Percentiles rank a stretch among this genome's conserved stretches.
These are phyloP conservation scores for Fusarium goolgardi DNA, from an alignment of 2,329 filamentous ascomycete species.

Conservation along the genomic window DNA sequence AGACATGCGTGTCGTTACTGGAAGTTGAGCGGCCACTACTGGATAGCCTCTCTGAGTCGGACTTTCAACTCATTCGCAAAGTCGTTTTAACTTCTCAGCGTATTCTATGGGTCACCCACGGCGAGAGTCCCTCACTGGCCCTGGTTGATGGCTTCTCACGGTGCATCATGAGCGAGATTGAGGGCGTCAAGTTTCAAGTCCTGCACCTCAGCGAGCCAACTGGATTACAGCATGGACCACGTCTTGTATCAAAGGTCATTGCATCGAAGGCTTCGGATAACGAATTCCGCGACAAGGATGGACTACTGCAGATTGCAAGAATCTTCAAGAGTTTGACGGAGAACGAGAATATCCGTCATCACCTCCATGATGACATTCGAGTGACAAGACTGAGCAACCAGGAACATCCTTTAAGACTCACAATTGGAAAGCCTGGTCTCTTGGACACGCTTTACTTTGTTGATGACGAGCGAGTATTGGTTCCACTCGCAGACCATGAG, in stretches of 20 bases:
- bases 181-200: background rate
- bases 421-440: background rate
- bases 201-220: background rate
- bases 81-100: background rate
- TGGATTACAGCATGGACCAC: background rate
- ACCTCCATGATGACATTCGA: background rate
- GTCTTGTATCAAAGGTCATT: background rate
- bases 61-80: background rate
- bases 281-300: background rate
- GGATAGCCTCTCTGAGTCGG: background rate
- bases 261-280: background rate
- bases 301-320: background rate
- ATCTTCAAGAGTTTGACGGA: background rate
- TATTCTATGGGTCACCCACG: background rate
- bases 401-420: background rate
- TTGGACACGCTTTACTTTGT: background rate
- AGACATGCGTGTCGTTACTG: background rate
- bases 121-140: background rate
- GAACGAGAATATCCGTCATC: background rate
- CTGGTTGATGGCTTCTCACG: background rate
- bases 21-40: background rate
- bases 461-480: background rate
- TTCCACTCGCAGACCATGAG: background rate
- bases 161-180: background rate
- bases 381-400: background rate